Percentiles rank a stretch among this genome's conserved stretches.
Evolutionary conservation across 371 early-diverging fungal genomes (phyloP).

Genomic region (Lichtheimia corymbifera): DNA sequence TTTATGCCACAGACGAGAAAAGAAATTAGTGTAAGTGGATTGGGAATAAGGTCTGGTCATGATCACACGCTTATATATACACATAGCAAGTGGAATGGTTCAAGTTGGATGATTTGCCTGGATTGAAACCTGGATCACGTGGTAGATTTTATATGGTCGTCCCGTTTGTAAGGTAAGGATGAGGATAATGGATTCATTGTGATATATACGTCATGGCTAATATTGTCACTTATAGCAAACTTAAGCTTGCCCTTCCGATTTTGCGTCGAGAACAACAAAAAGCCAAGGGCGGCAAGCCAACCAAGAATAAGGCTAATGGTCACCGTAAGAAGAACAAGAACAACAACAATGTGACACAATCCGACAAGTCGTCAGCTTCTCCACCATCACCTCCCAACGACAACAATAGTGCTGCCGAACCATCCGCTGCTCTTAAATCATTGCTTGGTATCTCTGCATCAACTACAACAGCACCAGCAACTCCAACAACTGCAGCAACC

Average conservation of each 20-base stretch:
- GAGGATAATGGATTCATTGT: not conserved
- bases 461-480: not conserved
- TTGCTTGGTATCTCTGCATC: conserved; percentile 19
- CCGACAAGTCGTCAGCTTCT: conserved; percentile 9
- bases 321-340: not conserved
- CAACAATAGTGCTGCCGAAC: conserved; percentile 4
- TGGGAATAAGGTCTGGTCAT: too few species aligned
- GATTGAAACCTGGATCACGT: conserved; percentile 34
- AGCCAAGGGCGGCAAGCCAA: conserved; percentile 10
- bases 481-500: not conserved
- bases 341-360: conserved; percentile 1
- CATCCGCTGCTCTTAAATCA: conserved; percentile 28
- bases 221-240: conserved; percentile 12
- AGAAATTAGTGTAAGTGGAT: conserved; percentile 83
- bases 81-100: conserved; percentile 49
- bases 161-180: conserved; percentile 64
- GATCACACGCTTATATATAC: not conserved
- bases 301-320: conserved; percentile 4
- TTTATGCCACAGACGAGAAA: conserved; percentile 93
- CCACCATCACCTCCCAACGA: conserved; percentile 7
- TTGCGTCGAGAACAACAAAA: conserved; percentile 29
- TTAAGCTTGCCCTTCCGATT: conserved; percentile 32
- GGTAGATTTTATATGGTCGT: conserved; percentile 67
- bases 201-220: not conserved
- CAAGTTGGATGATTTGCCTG: conserved; percentile 47